phyloP scores from a whole-genome alignment of 805 yeast genomes.

The Candida germanica region DNA sequence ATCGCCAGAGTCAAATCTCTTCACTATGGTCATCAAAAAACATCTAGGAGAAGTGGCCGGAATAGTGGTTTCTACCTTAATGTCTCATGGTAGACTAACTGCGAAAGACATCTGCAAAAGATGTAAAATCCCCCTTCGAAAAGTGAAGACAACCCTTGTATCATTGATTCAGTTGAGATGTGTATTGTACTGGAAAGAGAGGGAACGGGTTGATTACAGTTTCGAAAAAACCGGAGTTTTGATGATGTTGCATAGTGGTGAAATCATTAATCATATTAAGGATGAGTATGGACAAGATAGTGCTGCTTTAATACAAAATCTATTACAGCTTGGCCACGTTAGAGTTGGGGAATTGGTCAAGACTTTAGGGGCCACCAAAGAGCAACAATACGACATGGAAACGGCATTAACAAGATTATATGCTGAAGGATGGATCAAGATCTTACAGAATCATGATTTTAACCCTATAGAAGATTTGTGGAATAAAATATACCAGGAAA shows the following conservation, averaged over 20 bases:
- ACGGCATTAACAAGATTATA: constrained; percentile 22
- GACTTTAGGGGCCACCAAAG: constrained; percentile 17
- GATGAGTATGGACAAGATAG: constrained; percentile 39
- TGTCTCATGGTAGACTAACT: constrained; percentile 65
- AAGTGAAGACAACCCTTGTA: constrained; percentile 65
- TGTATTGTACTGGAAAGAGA: constrained; percentile 55
- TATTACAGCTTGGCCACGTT: constrained; percentile 68
- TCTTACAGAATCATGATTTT: constrained; percentile 29
- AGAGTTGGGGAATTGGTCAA: constrained; percentile 47
- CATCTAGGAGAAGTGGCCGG: constrained; percentile 76
- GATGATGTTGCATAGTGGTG: constrained; percentile 71
- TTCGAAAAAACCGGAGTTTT: constrained; percentile 64
- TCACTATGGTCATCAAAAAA: constrained; percentile 48
- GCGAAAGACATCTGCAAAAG: constrained; percentile 50
- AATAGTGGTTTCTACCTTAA: constrained; percentile 52
- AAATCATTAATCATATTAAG: constrained; percentile 56
- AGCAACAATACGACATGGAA: constrained; percentile 12
- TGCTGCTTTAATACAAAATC: constrained; percentile 66
- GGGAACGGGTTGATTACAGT: constrained; percentile 44
- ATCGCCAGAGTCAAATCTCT: constrained; percentile 60
- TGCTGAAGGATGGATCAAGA: constrained; percentile 35
- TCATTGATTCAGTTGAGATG: constrained; percentile 78
- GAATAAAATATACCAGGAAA: constrained; percentile 34
- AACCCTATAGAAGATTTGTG: constrained; percentile 38
- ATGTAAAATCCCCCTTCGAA: constrained; percentile 45